Percentiles rank a stretch among this genome's conserved stretches.
Conservation (phyloP, 768 basidiomycete genomes). For the Rhodotorula taiwanensis region DNA sequence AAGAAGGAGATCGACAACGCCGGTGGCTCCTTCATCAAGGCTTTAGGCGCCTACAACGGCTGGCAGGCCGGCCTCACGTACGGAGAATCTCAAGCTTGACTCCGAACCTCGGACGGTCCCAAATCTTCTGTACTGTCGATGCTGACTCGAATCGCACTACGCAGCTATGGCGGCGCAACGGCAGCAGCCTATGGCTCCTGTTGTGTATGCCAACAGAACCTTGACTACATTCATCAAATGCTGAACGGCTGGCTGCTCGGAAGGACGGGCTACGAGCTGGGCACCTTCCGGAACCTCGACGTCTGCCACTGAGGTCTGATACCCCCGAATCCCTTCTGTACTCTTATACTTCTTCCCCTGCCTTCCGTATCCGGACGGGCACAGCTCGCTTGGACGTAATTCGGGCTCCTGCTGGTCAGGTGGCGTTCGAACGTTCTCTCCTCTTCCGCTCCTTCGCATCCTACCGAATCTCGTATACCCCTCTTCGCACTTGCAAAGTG, state of each 20-base stretch:
- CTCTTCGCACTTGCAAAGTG: too few species aligned
- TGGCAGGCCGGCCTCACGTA: too few species aligned
- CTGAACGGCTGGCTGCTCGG: conserved; percentile 33
- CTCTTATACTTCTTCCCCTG: not conserved
- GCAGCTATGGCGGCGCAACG: conserved; percentile 13
- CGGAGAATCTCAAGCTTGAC: not conserved
- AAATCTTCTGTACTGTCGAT: not conserved
- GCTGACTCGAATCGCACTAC: not conserved
- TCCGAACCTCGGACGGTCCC: not conserved
- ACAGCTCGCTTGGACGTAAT: too few species aligned
- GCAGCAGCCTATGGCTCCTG: not conserved
- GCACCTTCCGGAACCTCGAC: conserved; percentile 19
- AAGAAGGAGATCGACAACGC: conserved; percentile 7
- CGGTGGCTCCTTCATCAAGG: conserved; percentile 19
- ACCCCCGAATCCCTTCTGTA: not conserved
- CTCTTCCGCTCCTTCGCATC: too few species aligned
- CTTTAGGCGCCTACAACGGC: conserved; percentile 25
- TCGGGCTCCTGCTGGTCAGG: too few species aligned
- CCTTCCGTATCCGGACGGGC: too few species aligned
- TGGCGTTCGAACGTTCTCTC: too few species aligned
- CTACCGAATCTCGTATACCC: too few species aligned
- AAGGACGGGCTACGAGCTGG: conserved; percentile 25
- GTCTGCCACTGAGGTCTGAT: not conserved
- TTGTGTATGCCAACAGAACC: conserved; percentile 23
- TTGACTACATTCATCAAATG: conserved; percentile 27